These are phyloP conservation scores for Venturiaceae sp. DNA, from an alignment of 2,329 filamentous ascomycete genomes.

Conservation along the genomic window DNA sequence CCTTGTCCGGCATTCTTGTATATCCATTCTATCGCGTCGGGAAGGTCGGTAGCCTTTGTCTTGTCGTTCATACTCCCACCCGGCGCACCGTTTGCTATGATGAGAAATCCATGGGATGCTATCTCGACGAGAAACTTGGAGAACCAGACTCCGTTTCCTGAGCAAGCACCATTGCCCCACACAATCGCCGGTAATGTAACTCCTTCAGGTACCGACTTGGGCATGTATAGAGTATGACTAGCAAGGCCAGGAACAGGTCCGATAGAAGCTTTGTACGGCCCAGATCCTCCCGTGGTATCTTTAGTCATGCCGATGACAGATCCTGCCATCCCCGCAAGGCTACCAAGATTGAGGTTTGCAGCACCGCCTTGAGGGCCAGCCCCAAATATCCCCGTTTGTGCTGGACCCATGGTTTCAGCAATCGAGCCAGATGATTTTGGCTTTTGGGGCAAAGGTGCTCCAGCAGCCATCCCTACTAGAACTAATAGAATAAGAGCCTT, in stretches of 20 bases:
- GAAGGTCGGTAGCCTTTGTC: neutral
- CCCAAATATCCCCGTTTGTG: too few species aligned
- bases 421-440: too few species aligned
- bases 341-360: too few species aligned
- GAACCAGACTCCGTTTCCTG: neutral
- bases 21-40: neutral
- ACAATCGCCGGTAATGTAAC: slow-evolving; percentile 2
- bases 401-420: too few species aligned
- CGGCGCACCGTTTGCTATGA: slow-evolving; percentile 6
- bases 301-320: too few species aligned
- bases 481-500: too few species aligned
- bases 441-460: too few species aligned
- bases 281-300: slow-evolving; percentile 3
- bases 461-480: too few species aligned
- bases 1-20: neutral
- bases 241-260: neutral
- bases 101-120: slow-evolving; percentile 5
- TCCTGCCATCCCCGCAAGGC: too few species aligned
- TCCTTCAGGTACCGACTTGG: neutral
- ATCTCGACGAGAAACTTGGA: neutral
- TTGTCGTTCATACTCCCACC: too few species aligned
- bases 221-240: slow-evolving; percentile 4
- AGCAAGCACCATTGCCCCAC: slow-evolving; percentile 7
- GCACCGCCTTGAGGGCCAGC: too few species aligned
- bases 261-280: slow-evolving; percentile 1